phyloP scores from a whole-genome alignment of 148 eudicot genomes.

The Diospyros kaki region DNA sequence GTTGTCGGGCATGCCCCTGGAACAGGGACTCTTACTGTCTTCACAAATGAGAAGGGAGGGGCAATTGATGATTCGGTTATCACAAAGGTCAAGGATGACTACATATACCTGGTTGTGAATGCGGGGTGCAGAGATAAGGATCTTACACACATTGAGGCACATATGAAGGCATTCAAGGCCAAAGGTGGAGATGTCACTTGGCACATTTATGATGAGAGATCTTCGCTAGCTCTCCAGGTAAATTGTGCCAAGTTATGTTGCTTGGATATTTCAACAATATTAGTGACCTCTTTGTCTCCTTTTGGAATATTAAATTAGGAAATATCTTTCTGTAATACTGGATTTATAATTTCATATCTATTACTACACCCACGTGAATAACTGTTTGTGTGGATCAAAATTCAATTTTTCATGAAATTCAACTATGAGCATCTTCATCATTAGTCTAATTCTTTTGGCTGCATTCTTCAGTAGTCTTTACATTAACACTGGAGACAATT shows the following conservation, averaged over 20 bases:
- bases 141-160: slow-evolving; percentile 96
- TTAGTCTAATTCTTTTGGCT: background rate
- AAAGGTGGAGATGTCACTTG: slow-evolving; percentile 97
- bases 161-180: slow-evolving; percentile 82
- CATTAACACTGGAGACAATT: background rate
- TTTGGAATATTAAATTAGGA: background rate
- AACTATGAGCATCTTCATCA: background rate
- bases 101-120: slow-evolving; percentile 89
- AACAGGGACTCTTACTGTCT: slow-evolving; percentile 80
- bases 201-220: slow-evolving; percentile 97
- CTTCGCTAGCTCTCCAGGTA: slow-evolving; percentile 96
- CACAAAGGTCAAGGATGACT: slow-evolving; percentile 86
- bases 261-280: background rate
- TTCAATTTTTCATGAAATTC: background rate
- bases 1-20: slow-evolving; percentile 87
- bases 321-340: background rate
- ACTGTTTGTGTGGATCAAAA: background rate
- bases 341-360: too few relatives aligned
- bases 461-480: background rate
- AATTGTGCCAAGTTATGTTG: slow-evolving; percentile 3
- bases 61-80: slow-evolving; percentile 90
- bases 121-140: slow-evolving; percentile 99
- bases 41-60: slow-evolving; percentile 96
- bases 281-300: background rate
- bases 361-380: background rate